A percentile compares a stretch with the other conserved stretches of the same genome.
Conservation (phyloP, 768 basidiomycete species). For the Suillus luteus region DNA sequence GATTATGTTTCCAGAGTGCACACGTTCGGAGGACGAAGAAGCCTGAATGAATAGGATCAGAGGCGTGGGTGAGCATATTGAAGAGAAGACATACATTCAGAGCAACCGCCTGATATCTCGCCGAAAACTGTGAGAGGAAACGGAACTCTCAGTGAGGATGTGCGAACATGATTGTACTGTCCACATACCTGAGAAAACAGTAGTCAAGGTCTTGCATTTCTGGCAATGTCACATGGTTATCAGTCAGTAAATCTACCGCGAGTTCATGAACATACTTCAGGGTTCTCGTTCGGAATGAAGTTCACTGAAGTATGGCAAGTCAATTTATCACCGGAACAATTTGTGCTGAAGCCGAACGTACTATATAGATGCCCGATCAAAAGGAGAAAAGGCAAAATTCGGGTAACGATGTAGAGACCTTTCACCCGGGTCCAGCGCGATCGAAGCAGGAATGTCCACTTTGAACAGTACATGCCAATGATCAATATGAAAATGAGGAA, state of each 20-base stretch:
- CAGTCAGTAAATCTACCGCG: not conserved
- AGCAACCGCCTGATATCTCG: not conserved
- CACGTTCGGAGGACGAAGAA: constrained; percentile 4
- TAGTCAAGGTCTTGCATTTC: not conserved
- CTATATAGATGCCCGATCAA: not conserved
- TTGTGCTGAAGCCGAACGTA: not conserved
- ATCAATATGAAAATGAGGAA: not conserved
- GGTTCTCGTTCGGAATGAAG: not conserved
- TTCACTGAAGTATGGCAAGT: not conserved
- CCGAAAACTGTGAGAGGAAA: not conserved
- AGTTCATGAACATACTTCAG: not conserved
- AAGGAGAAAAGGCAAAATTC: not conserved
- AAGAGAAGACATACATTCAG: not conserved
- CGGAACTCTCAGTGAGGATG: not conserved
- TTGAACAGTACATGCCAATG: not conserved
- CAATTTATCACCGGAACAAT: not conserved
- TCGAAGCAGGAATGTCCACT: constrained; percentile 8
- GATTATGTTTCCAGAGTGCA: not conserved
- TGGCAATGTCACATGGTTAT: not conserved
- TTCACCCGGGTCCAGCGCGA: constrained; percentile 7
- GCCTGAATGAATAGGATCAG: not conserved
- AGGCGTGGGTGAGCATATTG: no score
- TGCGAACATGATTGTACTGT: not conserved
- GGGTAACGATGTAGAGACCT: not conserved
- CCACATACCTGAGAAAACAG: not conserved